Evolutionary conservation across 2,329 filamentous ascomycete species (phyloP), one percentile per base, ranked within the genome.

Genomic region (Aspergillus ochraceoroseus): DNA sequence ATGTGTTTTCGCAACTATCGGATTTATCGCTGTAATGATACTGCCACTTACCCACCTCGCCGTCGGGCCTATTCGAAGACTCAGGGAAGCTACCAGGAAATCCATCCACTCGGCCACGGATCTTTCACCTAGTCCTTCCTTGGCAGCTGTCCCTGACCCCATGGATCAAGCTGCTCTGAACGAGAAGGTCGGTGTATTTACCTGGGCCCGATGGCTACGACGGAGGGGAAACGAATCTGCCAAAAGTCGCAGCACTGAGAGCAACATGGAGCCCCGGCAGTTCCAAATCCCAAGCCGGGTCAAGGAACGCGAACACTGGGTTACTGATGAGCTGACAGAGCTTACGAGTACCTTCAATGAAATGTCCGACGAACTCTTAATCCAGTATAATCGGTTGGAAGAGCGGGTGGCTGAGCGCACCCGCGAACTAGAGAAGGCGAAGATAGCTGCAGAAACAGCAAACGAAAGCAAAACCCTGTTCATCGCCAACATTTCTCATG

Each of bases 391-490:
- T 19, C 81, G 79, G 7, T 71, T 95, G 1, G 89, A 95, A 61
- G 82, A 90, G 41, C 83, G 90, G 53, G 89, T 95, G 1, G 79
- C 79, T 5, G 81, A 89, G 60, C 76, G 89, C 40, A 95, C 89
- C 0, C 78, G 78, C 23, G 85, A 95, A 63, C 72, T 95, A 0
- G 87, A 94, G 57, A 79, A 87, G 46, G 94, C 84, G 68, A 95
- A 95, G 62, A 87, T 87, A 66, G 87, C 87, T 1, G 89, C 89
- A 1, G 89, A 95, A 63, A 85, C 86, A n/a, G 89, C 89, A 3
- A 95, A 95, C 55, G 86, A 95, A 66, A 94, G 87, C 72, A 95
- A 95, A 67, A 95, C 89, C 0, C 67, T 95, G 3, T 95, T 95
- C 65, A 94, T 95, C 49, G 89, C 89, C n/a, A 95, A 95, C 54